Base-by-base conservation (phyloP, 208 protist genomes). In the Leishmania mexicana region DNA sequence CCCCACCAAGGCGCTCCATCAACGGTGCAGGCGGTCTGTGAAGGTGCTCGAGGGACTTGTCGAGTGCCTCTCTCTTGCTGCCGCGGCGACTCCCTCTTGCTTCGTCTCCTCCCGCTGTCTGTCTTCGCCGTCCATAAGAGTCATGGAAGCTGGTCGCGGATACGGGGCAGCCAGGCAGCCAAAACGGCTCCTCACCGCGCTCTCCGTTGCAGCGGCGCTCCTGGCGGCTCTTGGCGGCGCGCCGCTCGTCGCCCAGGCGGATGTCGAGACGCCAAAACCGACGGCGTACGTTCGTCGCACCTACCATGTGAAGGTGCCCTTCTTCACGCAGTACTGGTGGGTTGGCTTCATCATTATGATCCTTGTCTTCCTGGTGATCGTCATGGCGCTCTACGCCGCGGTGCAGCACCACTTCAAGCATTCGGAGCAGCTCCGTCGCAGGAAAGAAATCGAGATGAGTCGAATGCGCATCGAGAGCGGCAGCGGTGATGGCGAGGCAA, bases 271-370 rank as follows among this genome's bases (percentile, higher is more conserved):
- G 8, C 78, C 75, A 0, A 19, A 53, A 17, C 83, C 79, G 10
- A 86, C 79, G 6, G 15, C 71, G 24, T 89, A 89, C 35, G 86
- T 86, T 7, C 83, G 79, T 1, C 79, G 73, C 24, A 85, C 73
- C 58, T 89, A 89, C 79, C 62, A 40, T 1, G 79, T 83, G 47
- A 75, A 86, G 24, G 67, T 76, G 57, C 67, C 86, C 24, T 84
- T 92, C 54, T 81, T 92, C 42, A 73, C 78, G 0, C 6, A 82
- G 58, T 88, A 85, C 78, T 92, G 88, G 88, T 87, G 80, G 74
- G 79, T 92, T 6, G 80, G 81, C 35, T 89, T 92, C 65, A 87
- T 89, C 45, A 83, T 90, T 42, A 72, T 92, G 58, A 85, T 92
- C 45, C 8, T 85, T 42, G 83, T 40, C 4, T 74, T 89, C 62